Conservation (phyloP, 352 stramenopile genomes). For the Phytophthora fragariaefolia region DNA sequence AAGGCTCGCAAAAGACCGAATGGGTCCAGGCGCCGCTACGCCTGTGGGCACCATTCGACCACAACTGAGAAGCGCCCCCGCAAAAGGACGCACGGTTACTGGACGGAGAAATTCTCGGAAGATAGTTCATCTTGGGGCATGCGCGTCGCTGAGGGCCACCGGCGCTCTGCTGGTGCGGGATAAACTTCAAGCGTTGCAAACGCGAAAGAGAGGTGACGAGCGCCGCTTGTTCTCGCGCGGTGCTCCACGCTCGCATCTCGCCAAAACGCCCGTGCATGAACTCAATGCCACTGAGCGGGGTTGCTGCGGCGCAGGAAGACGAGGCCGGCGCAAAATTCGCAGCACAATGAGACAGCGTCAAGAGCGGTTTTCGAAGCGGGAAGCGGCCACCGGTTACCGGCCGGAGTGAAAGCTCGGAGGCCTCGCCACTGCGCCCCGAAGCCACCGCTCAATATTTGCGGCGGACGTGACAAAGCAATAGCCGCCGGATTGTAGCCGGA, state of each 20-base stretch:
- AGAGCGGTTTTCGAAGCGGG: constrained; percentile 17
- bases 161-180: too few species aligned
- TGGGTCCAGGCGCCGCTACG: too few species aligned
- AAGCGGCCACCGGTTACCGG: constrained; percentile 35
- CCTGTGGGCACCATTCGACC: too few species aligned
- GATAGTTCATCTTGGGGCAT: constrained; percentile 20
- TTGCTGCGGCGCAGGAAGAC: constrained; percentile 16
- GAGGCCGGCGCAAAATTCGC: constrained; percentile 16
- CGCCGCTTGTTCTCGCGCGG: constrained; percentile 9
- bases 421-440: constrained; percentile 18
- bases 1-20: constrained; percentile 39
- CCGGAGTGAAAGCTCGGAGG: constrained; percentile 4
- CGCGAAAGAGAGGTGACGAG: constrained; percentile 23
- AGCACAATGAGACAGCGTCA: constrained; percentile 32
- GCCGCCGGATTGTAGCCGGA: too few species aligned
- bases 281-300: too few species aligned
- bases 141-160: constrained; percentile 1
- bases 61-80: constrained; percentile 29
- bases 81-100: constrained; percentile 39
- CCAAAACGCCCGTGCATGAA: constrained; percentile 2
- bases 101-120: constrained; percentile 35
- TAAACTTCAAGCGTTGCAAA: constrained; percentile 41
- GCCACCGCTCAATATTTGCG: constrained; percentile 8
- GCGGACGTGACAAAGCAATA: constrained; percentile 16
- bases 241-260: background rate